Evolutionary conservation across 2,329 filamentous ascomycete genomes (phyloP).

Genomic region (Talaromyces rugulosus): DNA sequence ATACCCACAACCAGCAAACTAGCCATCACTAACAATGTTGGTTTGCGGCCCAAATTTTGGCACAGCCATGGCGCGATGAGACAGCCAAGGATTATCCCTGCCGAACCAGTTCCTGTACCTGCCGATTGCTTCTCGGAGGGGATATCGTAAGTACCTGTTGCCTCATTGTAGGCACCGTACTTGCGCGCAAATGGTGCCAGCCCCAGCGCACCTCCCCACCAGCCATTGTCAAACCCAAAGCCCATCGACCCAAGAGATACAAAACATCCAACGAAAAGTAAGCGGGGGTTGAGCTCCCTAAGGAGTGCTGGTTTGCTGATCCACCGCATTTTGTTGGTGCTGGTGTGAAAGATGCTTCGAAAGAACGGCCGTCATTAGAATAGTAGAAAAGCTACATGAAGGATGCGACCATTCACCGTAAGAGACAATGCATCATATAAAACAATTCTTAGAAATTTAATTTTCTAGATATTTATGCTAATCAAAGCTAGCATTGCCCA

Average conservation of each 20-base stretch:
- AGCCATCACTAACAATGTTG: background rate
- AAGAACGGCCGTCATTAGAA: too few relatives aligned
- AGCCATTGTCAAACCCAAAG: background rate
- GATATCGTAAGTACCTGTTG: background rate
- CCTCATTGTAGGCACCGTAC: background rate
- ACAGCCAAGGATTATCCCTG: background rate
- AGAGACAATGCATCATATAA: too few relatives aligned
- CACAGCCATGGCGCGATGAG: background rate
- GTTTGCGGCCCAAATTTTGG: background rate
- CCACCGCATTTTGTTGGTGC: too few relatives aligned
- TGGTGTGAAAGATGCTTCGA: too few relatives aligned
- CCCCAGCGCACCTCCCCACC: background rate
- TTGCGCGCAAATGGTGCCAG: background rate
- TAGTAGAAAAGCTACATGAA: too few relatives aligned
- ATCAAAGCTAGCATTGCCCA: too few relatives aligned
- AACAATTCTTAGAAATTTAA: too few relatives aligned
- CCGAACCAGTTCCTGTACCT: background rate
- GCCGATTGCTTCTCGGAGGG: background rate
- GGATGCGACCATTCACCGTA: too few relatives aligned
- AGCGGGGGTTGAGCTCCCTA: background rate
- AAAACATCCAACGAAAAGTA: background rate
- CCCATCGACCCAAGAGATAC: constrained; percentile 4
- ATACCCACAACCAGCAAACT: background rate
- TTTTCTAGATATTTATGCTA: too few relatives aligned
- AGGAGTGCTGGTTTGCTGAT: background rate